These are phyloP conservation scores for Darksidea phi DNA, from an alignment of 495 filamentous ascomycete genomes.

Conservation along the genomic window DNA sequence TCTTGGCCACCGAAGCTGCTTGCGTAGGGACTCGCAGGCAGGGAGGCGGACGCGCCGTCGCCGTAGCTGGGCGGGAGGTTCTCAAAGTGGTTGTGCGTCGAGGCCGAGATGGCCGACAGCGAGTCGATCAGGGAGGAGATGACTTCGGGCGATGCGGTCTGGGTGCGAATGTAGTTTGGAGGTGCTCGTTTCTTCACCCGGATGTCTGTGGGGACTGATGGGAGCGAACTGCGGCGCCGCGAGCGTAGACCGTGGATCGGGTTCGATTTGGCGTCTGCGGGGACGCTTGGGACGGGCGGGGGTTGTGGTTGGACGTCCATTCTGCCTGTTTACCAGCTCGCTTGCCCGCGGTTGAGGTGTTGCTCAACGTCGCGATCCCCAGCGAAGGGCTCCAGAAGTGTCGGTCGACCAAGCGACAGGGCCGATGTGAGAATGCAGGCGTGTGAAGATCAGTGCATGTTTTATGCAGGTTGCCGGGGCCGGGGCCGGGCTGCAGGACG, in stretches of 20 bases:
- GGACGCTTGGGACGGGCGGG: slow-evolving; percentile 25
- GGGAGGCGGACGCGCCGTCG: slow-evolving; percentile 42
- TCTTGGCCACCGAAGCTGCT: slow-evolving; percentile 41
- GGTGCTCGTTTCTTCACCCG: slow-evolving; percentile 34
- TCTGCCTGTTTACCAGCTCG: slow-evolving; percentile 21
- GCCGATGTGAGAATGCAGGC: slow-evolving; percentile 5
- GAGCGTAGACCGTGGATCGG: slow-evolving; percentile 8
- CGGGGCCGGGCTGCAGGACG: slow-evolving; percentile 7
- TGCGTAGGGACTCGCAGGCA: slow-evolving; percentile 40
- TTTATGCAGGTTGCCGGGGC: slow-evolving; percentile 8
- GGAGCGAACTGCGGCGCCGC: slow-evolving; percentile 28
- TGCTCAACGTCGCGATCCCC: neutral
- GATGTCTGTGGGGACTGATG: slow-evolving; percentile 21
- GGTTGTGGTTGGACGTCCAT: slow-evolving; percentile 29
- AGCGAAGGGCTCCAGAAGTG: neutral
- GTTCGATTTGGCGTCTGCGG: slow-evolving; percentile 16
- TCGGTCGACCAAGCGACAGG: neutral
- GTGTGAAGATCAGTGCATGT: slow-evolving; percentile 30
- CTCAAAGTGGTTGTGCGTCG: slow-evolving; percentile 72
- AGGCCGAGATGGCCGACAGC: slow-evolving; percentile 78
- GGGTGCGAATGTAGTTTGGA: slow-evolving; percentile 49
- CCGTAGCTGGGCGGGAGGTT: slow-evolving; percentile 50
- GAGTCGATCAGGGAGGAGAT: slow-evolving; percentile 93
- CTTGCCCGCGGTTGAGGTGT: neutral
- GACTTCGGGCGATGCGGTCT: slow-evolving; percentile 82